Evolutionary conservation across 2,329 filamentous ascomycete genomes (phyloP), one percentile per base, ranked within the genome.

Genomic region (Teratosphaeria nubilosa): DNA sequence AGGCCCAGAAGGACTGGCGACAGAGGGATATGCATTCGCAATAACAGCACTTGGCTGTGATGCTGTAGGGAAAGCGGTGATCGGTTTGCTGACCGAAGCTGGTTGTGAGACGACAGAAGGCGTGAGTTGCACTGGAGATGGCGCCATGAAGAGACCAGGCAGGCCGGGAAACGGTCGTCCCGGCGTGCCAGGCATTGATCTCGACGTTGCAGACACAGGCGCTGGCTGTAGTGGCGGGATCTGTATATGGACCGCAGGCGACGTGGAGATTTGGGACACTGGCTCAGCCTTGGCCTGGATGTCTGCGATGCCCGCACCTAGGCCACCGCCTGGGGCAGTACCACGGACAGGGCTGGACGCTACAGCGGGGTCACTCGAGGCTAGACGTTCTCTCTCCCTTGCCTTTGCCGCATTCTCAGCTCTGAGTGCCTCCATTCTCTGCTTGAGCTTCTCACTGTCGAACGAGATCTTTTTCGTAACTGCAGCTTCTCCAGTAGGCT

Each of bases 391-490:
- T 54, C 59, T 62, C n/a, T 51, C 53, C 20, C 56, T 60, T 16
- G 41, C 41, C 41, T 48, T 63, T 31, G 64, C 63, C 50, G 68
- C 65, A 41, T 63, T 65, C 51, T 65, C 59, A 3, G 66, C 69
- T 64, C 84, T 84, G 24, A 94, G 75, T 24, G 86, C 86, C 60
- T 90, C 88, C 68, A 95, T 86, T 64, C 90, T 90, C 68, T 90
- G 83, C 63, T 89, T 84, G 53, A 91, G 79, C 32, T 91, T 75
- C 59, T 89, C 88, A 60, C 88, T 95, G 63, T 68, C 62, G 9
- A 59, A 48, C 9, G 41, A 48, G 41, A 48, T 48, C 41, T 48
- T 48, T n/a, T 48, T 48, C 16, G n/a, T 22, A 22, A n/a, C 20
- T 22, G 41, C 20, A 48, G n/a, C 41, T 22, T 48, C 41, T 48